phyloP scores from a whole-genome alignment of 345 rosid genomes.

The Heritiera littoralis region DNA sequence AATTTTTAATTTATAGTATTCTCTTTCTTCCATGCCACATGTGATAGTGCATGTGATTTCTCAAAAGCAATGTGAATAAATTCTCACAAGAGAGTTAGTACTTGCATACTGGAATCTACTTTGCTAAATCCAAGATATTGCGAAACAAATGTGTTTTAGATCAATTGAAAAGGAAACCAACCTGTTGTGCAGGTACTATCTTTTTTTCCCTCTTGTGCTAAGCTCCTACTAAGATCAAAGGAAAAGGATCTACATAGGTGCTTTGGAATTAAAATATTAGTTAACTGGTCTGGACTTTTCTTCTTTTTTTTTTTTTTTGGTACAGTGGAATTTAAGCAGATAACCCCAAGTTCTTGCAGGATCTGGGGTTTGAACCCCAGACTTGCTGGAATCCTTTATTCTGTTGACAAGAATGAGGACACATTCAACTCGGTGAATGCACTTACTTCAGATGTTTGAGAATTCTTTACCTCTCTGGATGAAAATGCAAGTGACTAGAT shows the following conservation, averaged over 20 bases:
- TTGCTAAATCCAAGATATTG: background rate
- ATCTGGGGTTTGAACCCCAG: conserved; percentile 1
- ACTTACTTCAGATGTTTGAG: background rate
- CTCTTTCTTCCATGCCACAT: conserved; percentile 2
- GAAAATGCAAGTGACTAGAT: background rate
- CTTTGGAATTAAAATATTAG: background rate
- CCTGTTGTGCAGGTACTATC: background rate
- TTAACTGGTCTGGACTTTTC: background rate
- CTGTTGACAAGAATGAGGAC: background rate
- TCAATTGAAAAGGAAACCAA: background rate
- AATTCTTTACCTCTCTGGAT: background rate
- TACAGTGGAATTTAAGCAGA: background rate
- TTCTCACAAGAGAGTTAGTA: background rate
- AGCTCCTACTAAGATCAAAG: background rate
- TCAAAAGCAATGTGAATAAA: background rate
- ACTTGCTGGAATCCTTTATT: background rate
- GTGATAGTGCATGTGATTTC: background rate
- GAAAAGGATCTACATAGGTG: background rate
- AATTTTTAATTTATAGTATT: background rate
- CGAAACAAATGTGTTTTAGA: background rate
- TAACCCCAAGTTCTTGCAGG: background rate
- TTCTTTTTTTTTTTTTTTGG: background rate
- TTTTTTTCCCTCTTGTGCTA: background rate
- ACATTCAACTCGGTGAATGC: background rate
- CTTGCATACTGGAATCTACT: background rate